These are phyloP conservation scores for Porcisia deanei DNA, from an alignment of 208 protist genomes.

Conservation along the genomic window DNA sequence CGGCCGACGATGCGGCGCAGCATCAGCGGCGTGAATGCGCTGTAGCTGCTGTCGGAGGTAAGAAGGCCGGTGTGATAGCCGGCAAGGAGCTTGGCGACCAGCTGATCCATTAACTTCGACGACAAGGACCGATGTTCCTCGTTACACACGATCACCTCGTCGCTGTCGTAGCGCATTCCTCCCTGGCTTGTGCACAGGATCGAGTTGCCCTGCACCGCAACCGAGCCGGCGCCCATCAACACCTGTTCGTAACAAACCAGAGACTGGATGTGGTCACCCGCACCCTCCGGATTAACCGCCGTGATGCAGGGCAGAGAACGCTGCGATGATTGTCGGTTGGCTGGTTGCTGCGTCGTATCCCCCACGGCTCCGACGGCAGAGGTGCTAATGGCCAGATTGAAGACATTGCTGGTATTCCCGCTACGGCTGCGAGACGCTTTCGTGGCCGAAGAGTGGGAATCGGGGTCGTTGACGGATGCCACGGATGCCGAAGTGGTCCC, in stretches of 20 bases:
- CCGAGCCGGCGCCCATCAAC: conserved; percentile 58
- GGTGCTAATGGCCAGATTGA: background rate
- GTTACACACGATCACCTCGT: conserved; percentile 67
- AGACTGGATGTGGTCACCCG: conserved; percentile 37
- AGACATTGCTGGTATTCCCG: background rate
- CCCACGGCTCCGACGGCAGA: background rate
- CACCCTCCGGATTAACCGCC: conserved; percentile 10
- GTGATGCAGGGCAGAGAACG: conserved; percentile 26
- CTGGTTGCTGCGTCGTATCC: background rate
- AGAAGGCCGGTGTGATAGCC: conserved; percentile 69
- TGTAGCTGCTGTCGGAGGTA: conserved; percentile 69
- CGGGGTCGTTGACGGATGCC: background rate
- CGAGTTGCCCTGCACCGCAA: conserved; percentile 60
- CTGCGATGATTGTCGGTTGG: background rate
- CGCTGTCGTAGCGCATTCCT: conserved; percentile 62
- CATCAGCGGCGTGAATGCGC: conserved; percentile 71
- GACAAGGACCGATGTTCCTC: conserved; percentile 38
- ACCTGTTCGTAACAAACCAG: conserved; percentile 70
- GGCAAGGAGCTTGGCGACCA: conserved; percentile 57
- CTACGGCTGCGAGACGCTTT: background rate
- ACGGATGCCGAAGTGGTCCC: background rate
- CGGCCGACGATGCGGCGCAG: conserved; percentile 64
- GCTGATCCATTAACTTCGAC: conserved; percentile 57
- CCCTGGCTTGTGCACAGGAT: conserved; percentile 54
- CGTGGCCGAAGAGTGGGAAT: background rate